Percentiles rank a stretch among this genome's conserved stretches.
Conservation (phyloP, 139 green algal genomes). For the Volvox africanus region DNA sequence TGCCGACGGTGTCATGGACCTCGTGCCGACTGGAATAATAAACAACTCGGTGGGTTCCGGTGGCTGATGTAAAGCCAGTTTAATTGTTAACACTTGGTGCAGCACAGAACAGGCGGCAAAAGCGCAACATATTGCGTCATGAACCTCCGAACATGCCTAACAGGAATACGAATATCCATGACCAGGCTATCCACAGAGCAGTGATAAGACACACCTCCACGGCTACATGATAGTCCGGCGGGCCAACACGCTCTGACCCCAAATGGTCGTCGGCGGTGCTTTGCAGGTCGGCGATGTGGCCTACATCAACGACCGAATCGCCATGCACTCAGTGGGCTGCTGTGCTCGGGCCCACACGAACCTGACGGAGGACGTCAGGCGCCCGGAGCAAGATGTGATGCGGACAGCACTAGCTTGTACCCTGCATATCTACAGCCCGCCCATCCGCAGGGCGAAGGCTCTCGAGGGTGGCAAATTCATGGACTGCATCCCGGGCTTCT, state of each 20-base stretch:
- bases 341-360: not conserved
- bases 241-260: no score
- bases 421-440: slow-evolving; percentile 37
- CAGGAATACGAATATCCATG: no score
- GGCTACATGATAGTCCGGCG: no score
- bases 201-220: no score
- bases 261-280: no score
- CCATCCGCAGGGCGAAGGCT: slow-evolving; percentile 7
- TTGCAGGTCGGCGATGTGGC: slow-evolving; percentile 34
- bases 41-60: not conserved
- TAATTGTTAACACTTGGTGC: no score
- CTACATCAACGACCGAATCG: slow-evolving; percentile 65
- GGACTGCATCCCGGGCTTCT: slow-evolving; percentile 21
- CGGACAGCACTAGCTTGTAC: not conserved
- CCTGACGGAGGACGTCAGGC: not conserved
- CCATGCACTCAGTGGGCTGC: slow-evolving; percentile 52
- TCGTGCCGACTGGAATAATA: not conserved
- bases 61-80: no score
- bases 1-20: not conserved
- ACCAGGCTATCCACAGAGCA: no score
- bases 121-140: no score
- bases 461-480: not conserved
- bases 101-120: no score
- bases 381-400: not conserved
- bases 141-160: no score